A percentile compares a stretch with the other conserved stretches of the same genome.
phyloP scores from a whole-genome alignment of 805 yeast species.

The Candida pini region DNA sequence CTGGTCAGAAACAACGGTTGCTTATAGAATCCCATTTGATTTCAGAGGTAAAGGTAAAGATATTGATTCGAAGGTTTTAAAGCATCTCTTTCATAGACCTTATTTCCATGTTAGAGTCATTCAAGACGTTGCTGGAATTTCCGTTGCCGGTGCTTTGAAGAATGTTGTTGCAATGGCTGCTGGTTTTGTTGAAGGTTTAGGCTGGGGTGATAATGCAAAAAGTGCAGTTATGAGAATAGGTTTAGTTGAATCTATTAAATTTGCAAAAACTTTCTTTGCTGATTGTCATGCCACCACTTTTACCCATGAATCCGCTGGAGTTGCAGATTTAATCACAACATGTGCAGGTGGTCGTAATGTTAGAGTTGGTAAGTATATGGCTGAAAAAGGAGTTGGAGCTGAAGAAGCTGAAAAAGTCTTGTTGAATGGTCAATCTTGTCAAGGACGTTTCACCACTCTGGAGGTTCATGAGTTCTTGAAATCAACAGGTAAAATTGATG shows the following conservation, averaged over 20 bases:
- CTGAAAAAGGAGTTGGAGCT: slow-evolving; percentile 70
- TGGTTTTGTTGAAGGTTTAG: slow-evolving; percentile 95
- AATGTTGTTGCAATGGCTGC: slow-evolving; percentile 95
- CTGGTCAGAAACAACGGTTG: slow-evolving; percentile 98
- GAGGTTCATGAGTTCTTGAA: slow-evolving; percentile 85
- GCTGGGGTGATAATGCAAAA: slow-evolving; percentile 99
- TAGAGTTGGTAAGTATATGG: slow-evolving; percentile 82
- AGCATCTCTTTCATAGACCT: slow-evolving; percentile 89
- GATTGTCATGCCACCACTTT: slow-evolving; percentile 71
- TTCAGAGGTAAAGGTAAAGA: slow-evolving; percentile 63
- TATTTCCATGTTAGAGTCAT: slow-evolving; percentile 95
- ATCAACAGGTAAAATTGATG: slow-evolving; percentile 45
- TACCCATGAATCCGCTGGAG: slow-evolving; percentile 94
- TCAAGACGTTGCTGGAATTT: slow-evolving; percentile 92
- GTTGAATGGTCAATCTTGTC: slow-evolving; percentile 94
- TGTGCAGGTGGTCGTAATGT: slow-evolving; percentile 98
- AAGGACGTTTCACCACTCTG: slow-evolving; percentile 84
- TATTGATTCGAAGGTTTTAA: slow-evolving; percentile 66
- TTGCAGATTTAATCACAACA: slow-evolving; percentile 95
- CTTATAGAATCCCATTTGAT: slow-evolving; percentile 72
- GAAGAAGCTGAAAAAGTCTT: slow-evolving; percentile 78
- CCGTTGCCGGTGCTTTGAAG: slow-evolving; percentile 95
- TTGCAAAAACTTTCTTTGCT: slow-evolving; percentile 79
- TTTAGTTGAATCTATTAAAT: slow-evolving; percentile 79
- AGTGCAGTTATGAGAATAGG: slow-evolving; percentile 98